A percentile compares a stretch with the other conserved stretches of the same genome.
Evolutionary conservation across 305 asterid species (phyloP).

Genomic region (Fraxinus albicans): DNA sequence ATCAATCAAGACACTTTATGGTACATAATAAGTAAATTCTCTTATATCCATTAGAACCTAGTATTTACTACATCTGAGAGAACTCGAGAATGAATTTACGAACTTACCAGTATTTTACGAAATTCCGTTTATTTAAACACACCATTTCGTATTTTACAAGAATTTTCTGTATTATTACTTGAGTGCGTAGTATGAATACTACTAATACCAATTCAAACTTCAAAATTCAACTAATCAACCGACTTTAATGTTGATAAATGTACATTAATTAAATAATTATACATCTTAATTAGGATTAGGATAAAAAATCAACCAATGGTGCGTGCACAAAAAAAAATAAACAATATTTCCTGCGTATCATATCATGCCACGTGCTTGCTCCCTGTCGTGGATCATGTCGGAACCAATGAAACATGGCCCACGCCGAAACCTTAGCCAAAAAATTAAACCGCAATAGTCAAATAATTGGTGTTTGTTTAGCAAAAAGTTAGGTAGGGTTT

Average conservation of each 20-base stretch:
- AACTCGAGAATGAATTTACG: not conserved
- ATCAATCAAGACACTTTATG: not conserved
- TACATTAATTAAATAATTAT: not conserved
- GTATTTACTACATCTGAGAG: not conserved
- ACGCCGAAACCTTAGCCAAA: slow-evolving; percentile 17
- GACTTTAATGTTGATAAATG: not conserved
- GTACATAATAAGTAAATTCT: not conserved
- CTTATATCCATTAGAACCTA: not conserved
- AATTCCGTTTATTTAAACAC: not conserved
- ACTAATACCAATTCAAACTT: slow-evolving; percentile 10
- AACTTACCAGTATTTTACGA: not conserved
- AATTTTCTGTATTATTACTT: not conserved
- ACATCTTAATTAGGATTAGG: slow-evolving; percentile 17
- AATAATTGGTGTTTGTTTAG: slow-evolving; percentile 22
- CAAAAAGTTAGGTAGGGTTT: slow-evolving; percentile 36
- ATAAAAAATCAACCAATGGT: not conserved
- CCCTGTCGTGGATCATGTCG: slow-evolving; percentile 53
- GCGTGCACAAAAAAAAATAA: slow-evolving; percentile 1
- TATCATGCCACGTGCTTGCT: slow-evolving; percentile 40
- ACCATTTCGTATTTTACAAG: not conserved
- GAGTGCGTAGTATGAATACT: not conserved
- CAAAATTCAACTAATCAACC: slow-evolving; percentile 10
- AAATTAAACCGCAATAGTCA: slow-evolving; percentile 27
- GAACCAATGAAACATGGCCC: slow-evolving; percentile 42
- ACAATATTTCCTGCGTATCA: slow-evolving; percentile 8